Evolutionary conservation across 1,284 basidiomycete species (phyloP).

Genomic region (Ustilago xerochloae): DNA sequence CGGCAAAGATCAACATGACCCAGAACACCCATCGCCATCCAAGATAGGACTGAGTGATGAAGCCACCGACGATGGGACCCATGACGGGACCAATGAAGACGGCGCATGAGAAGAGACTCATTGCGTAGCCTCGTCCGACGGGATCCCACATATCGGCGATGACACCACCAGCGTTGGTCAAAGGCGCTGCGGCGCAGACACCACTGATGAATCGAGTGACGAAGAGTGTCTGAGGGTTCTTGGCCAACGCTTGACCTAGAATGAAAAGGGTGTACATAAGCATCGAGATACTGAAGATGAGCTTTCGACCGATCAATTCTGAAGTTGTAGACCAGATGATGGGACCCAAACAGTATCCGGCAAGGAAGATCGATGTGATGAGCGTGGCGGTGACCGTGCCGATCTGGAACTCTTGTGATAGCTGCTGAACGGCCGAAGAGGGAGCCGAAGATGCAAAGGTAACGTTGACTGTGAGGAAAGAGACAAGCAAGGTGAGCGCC

Average conservation of each 20-base stretch:
- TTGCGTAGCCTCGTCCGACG: slow-evolving; percentile 61
- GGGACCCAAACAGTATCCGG: slow-evolving; percentile 58
- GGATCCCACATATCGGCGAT: slow-evolving; percentile 64
- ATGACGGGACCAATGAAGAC: slow-evolving; percentile 51
- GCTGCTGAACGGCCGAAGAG: slow-evolving; percentile 38
- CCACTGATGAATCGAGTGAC: slow-evolving; percentile 64
- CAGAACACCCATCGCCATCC: slow-evolving; percentile 68
- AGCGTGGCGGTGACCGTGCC: slow-evolving; percentile 59
- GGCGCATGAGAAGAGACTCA: slow-evolving; percentile 64
- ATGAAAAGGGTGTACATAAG: slow-evolving; percentile 61
- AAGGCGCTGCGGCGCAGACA: slow-evolving; percentile 36
- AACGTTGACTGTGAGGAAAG: slow-evolving; percentile 58
- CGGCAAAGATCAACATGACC: slow-evolving; percentile 60
- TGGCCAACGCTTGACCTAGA: slow-evolving; percentile 61
- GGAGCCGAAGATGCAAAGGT: slow-evolving; percentile 65
- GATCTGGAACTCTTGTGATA: slow-evolving; percentile 33
- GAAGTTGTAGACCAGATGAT: slow-evolving; percentile 40
- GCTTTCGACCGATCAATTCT: slow-evolving; percentile 65
- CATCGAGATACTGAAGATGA: slow-evolving; percentile 61
- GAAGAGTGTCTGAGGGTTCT: slow-evolving; percentile 51
- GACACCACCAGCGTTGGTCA: slow-evolving; percentile 58
- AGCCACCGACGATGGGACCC: slow-evolving; percentile 56
- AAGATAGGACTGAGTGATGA: slow-evolving; percentile 55
- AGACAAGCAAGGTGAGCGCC: slow-evolving; percentile 47
- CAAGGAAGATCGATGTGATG: slow-evolving; percentile 59